A percentile compares a stretch with the other conserved stretches of the same genome.
These are phyloP conservation scores for Harrya chromipes DNA, from an alignment of 768 basidiomycete genomes.

Conservation along the genomic window DNA sequence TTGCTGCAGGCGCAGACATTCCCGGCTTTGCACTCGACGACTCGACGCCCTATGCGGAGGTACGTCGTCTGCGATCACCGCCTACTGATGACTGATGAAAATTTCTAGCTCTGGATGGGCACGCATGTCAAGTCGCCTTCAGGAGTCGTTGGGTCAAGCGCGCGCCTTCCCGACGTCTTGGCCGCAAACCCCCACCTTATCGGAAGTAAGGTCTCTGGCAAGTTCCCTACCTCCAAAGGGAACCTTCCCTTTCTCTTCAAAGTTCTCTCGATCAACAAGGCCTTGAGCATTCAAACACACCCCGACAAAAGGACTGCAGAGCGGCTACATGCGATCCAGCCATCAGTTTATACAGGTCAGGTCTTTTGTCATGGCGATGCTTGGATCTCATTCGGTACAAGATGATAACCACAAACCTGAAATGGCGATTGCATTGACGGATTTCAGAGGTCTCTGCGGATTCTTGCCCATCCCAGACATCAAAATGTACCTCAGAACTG, in stretches of 20 bases:
- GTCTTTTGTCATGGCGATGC: background rate
- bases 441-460: conserved; percentile 88
- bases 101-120: conserved; percentile 93
- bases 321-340: conserved; percentile 60
- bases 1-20: conserved; percentile 58
- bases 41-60: conserved; percentile 88
- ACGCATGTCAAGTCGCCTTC: conserved; percentile 83
- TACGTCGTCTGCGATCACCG: conserved; percentile 28
- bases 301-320: conserved; percentile 84
- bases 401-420: conserved; percentile 99
- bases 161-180: conserved; percentile 57
- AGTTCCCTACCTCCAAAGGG: conserved; percentile 54
- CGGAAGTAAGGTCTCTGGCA: conserved; percentile 51
- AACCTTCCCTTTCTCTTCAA: conserved; percentile 93
- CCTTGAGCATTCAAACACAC: conserved; percentile 89
- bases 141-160: conserved; percentile 43
- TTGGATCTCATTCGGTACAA: conserved; percentile 28
- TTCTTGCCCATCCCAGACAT: conserved; percentile 82
- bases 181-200: conserved; percentile 66
- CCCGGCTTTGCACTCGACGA: conserved; percentile 69
- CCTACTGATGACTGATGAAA: conserved; percentile 2
- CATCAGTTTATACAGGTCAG: conserved; percentile 89
- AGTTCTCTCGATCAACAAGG: conserved; percentile 84
- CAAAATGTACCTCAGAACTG: conserved; percentile 56
- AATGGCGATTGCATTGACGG: conserved; percentile 95